These are phyloP conservation scores for Drechslerella dactyloides DNA, from an alignment of 2,329 filamentous ascomycete species.

Conservation along the genomic window DNA sequence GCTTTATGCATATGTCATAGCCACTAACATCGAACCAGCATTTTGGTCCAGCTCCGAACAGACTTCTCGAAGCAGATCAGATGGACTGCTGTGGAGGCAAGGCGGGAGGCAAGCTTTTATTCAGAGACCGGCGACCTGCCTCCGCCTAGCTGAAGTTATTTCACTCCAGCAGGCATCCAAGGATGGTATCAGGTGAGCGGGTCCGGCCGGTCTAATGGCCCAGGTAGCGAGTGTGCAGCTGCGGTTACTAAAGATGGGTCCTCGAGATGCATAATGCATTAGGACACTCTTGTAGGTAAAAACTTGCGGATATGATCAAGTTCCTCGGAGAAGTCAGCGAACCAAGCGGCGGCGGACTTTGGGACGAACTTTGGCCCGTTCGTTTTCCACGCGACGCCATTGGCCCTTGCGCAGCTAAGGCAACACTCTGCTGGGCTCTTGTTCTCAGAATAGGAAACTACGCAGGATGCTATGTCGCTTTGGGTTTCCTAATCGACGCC, in stretches of 20 bases:
- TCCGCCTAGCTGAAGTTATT: conserved; percentile 24
- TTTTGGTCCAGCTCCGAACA: conserved; percentile 22
- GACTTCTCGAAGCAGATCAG: conserved; percentile 45
- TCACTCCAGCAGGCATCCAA: conserved; percentile 34
- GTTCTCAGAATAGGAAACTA: conserved; percentile 1
- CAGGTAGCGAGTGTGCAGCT: conserved; percentile 43
- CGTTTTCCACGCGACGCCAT: neutral
- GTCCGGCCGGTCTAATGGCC: conserved; percentile 14
- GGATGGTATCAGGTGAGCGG: conserved; percentile 29
- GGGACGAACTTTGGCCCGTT: neutral
- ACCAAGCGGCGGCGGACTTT: neutral
- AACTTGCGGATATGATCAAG: neutral
- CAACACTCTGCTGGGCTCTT: neutral
- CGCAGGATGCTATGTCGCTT: conserved; percentile 1
- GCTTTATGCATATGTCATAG: conserved; percentile 1
- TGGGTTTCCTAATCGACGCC: neutral
- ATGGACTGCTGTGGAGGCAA: neutral
- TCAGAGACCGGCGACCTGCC: neutral
- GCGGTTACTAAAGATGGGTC: neutral
- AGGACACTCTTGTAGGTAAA: conserved; percentile 13
- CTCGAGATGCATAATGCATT: conserved; percentile 27
- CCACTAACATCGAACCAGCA: neutral
- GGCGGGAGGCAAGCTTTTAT: neutral
- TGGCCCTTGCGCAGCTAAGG: neutral
- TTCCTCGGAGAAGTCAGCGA: neutral